Evolutionary conservation across 2,329 filamentous ascomycete species (phyloP).

Genomic region (Botrytis squamosa): DNA sequence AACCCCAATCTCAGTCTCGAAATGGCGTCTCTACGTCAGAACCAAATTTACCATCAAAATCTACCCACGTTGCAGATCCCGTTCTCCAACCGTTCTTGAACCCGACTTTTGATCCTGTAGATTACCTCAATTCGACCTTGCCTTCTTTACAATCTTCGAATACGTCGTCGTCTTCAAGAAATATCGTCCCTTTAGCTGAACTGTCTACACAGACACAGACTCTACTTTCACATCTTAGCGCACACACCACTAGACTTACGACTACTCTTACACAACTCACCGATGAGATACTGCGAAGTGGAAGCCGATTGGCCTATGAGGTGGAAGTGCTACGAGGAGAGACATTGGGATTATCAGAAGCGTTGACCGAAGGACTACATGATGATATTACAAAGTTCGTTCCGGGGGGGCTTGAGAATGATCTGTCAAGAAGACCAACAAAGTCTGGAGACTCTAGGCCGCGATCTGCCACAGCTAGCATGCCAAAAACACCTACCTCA

Average conservation of each 20-base stretch:
- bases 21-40: slow-evolving; percentile 10
- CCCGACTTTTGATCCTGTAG: slow-evolving; percentile 75
- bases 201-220: slow-evolving; percentile 78
- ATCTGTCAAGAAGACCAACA: slow-evolving; percentile 29
- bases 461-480: slow-evolving; percentile 32
- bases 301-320: slow-evolving; percentile 86
- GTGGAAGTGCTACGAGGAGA: slow-evolving; percentile 92
- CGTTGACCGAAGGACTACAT: slow-evolving; percentile 68
- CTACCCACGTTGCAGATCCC: slow-evolving; percentile 67
- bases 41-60: slow-evolving; percentile 39
- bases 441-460: slow-evolving; percentile 34
- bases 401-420: slow-evolving; percentile 46
- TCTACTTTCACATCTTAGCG: slow-evolving; percentile 82
- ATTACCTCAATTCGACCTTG: slow-evolving; percentile 79
- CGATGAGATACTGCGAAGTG: slow-evolving; percentile 89
- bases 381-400: slow-evolving; percentile 73
- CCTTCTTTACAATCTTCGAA: slow-evolving; percentile 57
- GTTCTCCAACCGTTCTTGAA: slow-evolving; percentile 73
- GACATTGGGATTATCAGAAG: slow-evolving; percentile 75
- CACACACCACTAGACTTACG: slow-evolving; percentile 81
- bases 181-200: slow-evolving; percentile 62
- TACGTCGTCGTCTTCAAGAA: slow-evolving; percentile 35
- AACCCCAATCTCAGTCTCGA: slow-evolving; percentile 18
- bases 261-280: slow-evolving; percentile 82
- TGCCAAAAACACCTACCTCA: slow-evolving; percentile 33